Evolutionary conservation across 768 basidiomycete genomes (phyloP).

Genomic region (Lenzites betulinus): DNA sequence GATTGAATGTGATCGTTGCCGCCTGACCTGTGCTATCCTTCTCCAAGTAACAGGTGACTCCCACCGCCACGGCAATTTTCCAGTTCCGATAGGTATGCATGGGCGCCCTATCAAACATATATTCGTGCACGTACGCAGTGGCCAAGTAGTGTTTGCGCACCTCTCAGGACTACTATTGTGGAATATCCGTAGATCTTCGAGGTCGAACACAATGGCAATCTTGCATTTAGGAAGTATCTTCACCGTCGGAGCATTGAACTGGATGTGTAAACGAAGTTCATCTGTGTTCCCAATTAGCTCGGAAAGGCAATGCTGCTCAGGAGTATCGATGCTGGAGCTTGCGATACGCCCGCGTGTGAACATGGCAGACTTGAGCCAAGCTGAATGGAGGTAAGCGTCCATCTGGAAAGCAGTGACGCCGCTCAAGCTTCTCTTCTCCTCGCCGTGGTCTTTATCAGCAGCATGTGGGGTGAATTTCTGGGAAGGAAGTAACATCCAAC

Average conservation of each 20-base stretch:
- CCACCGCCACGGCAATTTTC: conserved; percentile 30
- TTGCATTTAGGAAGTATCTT: conserved; percentile 31
- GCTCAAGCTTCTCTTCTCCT: no score
- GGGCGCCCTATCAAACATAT: not conserved
- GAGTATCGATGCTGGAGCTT: conserved; percentile 2
- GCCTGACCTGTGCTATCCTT: conserved; percentile 23
- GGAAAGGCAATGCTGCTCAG: conserved; percentile 24
- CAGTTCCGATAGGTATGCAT: conserved; percentile 15
- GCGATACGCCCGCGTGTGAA: conserved; percentile 13
- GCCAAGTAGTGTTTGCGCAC: conserved; percentile 5
- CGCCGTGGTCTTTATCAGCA: no score
- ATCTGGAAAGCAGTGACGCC: no score
- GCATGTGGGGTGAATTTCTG: no score
- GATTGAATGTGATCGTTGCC: conserved; percentile 27
- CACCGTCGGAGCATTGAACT: conserved; percentile 31
- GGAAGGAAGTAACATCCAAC: no score
- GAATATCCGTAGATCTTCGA: conserved; percentile 29
- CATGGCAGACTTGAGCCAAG: conserved; percentile 31
- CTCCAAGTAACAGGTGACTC: conserved; percentile 24
- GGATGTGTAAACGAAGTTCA: conserved; percentile 26
- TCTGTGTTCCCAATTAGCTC: conserved; percentile 24
- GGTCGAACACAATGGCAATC: conserved; percentile 28
- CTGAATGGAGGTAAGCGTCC: conserved; percentile 27
- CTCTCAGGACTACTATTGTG: conserved; percentile 15
- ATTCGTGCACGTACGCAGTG: not conserved